Conservation (phyloP, 148 eudicot genomes). For the Mesembryanthemum crystallinum region DNA sequence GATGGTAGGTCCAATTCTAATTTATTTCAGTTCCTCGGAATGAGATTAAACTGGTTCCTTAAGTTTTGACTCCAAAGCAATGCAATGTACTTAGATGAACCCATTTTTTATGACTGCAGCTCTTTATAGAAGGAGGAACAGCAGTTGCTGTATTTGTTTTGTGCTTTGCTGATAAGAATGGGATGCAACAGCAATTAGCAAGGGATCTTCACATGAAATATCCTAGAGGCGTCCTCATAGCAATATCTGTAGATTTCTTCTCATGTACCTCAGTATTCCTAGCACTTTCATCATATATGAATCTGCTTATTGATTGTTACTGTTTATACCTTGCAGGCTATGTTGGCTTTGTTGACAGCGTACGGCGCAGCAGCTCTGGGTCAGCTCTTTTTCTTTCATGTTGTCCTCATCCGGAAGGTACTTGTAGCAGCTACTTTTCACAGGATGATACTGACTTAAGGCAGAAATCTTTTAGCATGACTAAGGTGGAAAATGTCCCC, state of each 20-base stretch:
- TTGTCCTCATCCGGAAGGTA: constrained; percentile 92
- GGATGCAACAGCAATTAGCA: constrained; percentile 53
- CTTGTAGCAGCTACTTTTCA: constrained; percentile 6
- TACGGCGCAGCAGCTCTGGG: constrained; percentile 89
- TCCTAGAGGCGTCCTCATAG: constrained; percentile 73
- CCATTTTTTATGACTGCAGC: constrained; percentile 44
- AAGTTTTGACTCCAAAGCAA: not conserved
- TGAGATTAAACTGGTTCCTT: constrained; percentile 8
- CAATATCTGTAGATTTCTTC: constrained; percentile 55
- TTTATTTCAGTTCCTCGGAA: not conserved
- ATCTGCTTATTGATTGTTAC: not conserved
- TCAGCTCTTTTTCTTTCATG: constrained; percentile 92
- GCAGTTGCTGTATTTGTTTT: constrained; percentile 74
- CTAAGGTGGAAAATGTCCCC: not conserved
- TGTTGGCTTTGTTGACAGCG: constrained; percentile 58
- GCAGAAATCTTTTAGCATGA: not conserved
- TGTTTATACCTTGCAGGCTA: constrained; percentile 41
- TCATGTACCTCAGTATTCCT: constrained; percentile 1
- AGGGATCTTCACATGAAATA: constrained; percentile 41
- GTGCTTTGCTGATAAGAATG: constrained; percentile 72
- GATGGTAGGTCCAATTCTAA: constrained; percentile 53
- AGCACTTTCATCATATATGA: not conserved
- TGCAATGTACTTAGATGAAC: not conserved
- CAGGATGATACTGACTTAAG: not conserved
- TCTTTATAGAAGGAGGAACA: constrained; percentile 71